Evolutionary conservation across 768 basidiomycete species (phyloP).

Genomic region (Tylopilus cervinicoccineus): DNA sequence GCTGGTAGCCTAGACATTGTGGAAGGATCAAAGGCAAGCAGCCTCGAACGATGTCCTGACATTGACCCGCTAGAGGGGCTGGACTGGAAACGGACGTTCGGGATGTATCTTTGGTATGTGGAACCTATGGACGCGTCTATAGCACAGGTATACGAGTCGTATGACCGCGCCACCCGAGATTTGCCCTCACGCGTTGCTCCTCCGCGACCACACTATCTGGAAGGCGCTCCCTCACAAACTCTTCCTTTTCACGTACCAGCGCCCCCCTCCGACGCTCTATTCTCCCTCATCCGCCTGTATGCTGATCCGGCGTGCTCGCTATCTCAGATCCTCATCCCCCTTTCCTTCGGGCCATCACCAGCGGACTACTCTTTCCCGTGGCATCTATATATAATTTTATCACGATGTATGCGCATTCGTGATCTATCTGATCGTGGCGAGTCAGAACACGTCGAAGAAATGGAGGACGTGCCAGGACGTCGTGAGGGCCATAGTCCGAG

Average conservation of each 20-base stretch:
- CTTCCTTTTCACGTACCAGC: slow-evolving; percentile 42
- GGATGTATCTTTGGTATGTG: slow-evolving; percentile 86
- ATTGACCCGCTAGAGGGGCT: slow-evolving; percentile 65
- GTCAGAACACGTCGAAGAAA: slow-evolving; percentile 33
- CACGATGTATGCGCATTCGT: slow-evolving; percentile 74
- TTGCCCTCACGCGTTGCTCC: slow-evolving; percentile 41
- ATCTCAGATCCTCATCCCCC: slow-evolving; percentile 65
- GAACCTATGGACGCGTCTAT: slow-evolving; percentile 68
- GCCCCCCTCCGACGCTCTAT: slow-evolving; percentile 66
- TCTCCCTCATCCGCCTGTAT: slow-evolving; percentile 74
- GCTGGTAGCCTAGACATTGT: slow-evolving; percentile 68
- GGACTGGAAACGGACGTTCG: slow-evolving; percentile 95
- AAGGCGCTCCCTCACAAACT: slow-evolving; percentile 23
- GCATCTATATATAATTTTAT: slow-evolving; percentile 89
- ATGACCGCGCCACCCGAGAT: slow-evolving; percentile 42
- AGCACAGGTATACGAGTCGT: slow-evolving; percentile 62
- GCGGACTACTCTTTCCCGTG: slow-evolving; percentile 84
- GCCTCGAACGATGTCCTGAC: slow-evolving; percentile 50
- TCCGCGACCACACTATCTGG: slow-evolving; percentile 58
- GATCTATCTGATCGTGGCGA: slow-evolving; percentile 85
- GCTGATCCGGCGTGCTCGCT: slow-evolving; percentile 68
- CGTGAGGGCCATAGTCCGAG: slow-evolving; percentile 77
- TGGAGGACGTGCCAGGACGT: slow-evolving; percentile 40
- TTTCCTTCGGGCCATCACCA: slow-evolving; percentile 71
- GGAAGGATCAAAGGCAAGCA: slow-evolving; percentile 49